Evolutionary conservation across 139 green algal species (phyloP).

Genomic region (Trebouxia sp.): DNA sequence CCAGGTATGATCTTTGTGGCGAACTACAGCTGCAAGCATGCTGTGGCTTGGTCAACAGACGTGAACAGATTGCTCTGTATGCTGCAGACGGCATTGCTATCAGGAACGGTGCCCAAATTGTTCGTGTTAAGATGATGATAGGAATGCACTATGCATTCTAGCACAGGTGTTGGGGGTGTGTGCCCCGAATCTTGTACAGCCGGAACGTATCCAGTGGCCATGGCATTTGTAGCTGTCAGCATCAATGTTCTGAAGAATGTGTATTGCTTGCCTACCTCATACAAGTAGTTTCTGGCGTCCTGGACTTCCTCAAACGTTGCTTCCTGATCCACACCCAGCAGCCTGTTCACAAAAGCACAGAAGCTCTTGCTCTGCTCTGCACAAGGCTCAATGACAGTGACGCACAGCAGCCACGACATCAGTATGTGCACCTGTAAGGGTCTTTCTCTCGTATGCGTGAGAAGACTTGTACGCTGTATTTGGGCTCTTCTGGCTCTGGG

Average conservation of each 20-base stretch:
- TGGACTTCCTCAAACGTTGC: constrained; percentile 84
- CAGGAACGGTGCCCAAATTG: too few species aligned
- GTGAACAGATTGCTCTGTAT: too few species aligned
- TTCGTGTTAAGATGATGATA: too few species aligned
- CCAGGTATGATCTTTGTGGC: not conserved
- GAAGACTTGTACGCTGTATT: constrained; percentile 51
- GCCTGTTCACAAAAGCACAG: constrained; percentile 43
- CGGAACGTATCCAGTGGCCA: too few species aligned
- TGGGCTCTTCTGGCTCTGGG: not conserved
- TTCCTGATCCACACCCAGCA: constrained; percentile 68
- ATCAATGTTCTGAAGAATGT: not conserved
- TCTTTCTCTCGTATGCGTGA: constrained; percentile 69
- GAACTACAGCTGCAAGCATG: too few species aligned
- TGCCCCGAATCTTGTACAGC: too few species aligned
- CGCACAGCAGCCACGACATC: not conserved
- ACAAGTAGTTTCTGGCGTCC: constrained; percentile 79
- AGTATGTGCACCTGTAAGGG: constrained; percentile 64
- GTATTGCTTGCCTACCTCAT: constrained; percentile 57
- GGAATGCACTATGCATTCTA: too few species aligned
- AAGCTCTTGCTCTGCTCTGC: not conserved
- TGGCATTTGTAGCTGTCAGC: too few species aligned
- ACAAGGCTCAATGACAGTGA: not conserved
- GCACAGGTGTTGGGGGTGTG: too few species aligned
- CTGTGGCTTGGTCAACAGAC: too few species aligned
- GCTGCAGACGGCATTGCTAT: too few species aligned